Evolutionary conservation across 768 basidiomycete genomes (phyloP), one percentile per base, ranked within the genome.

Genomic region (Tylopilus balloui): DNA sequence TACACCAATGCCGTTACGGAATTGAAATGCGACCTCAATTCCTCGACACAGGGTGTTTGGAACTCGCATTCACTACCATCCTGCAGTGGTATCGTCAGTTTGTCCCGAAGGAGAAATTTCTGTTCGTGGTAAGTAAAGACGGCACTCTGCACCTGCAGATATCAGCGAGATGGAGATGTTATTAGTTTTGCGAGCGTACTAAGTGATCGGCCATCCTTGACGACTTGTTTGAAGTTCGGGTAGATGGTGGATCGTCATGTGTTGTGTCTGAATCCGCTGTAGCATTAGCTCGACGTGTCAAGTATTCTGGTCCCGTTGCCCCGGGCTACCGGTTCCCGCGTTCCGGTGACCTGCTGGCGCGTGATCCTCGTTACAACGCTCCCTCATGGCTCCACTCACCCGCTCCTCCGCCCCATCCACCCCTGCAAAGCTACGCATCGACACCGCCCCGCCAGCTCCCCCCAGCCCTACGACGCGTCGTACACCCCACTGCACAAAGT

Each of bases 401-500:
- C 66, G 67, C 25, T 67, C 63, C n/a, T 58, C 63, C 9, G 54
- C 66, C 15, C 58, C 63, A 12, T 64, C 68, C 0, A 70, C 69
- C 0, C 63, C 67, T 10, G 51, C 53, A n/a, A 65, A 43, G 36
- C 41, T 45, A 39, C 56, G 61, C 41, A 45, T 47, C 24, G 56
- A 47, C 23, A 40, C 50, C 9, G 42, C 32, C 27, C 47, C 38
- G 19, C 21, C 40, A 15, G 63, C 69, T 0, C 67, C 71, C n/a
- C 65, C 70, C 3, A 61, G 61, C 31, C 65, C 68, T 15, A 69
- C 77, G 11, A 69, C 78, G 6, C 78, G 80, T 36, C 81, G 80
- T 44, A 58, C 61, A 2, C 83, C 76, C 29, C 73, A 68, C 40
- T 84, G 82, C 64, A 73, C 66, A 37, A 78, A 77, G 56, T 84